Evolutionary conservation across 2,329 filamentous ascomycete species (phyloP).

Genomic region (Verticillium tricorpus): DNA sequence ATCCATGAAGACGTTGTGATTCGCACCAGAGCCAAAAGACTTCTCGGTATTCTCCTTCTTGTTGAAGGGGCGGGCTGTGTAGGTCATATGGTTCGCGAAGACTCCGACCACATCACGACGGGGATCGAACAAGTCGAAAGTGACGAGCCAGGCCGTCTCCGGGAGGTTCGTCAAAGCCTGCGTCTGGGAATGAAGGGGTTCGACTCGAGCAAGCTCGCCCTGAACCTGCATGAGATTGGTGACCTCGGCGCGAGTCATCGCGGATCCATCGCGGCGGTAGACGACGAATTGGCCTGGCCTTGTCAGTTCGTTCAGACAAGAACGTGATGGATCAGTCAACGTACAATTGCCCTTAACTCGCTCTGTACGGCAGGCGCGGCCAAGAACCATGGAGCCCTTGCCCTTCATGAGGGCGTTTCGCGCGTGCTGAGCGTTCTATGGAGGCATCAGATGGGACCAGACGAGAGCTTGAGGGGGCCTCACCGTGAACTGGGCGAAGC

Average conservation of each 20-base stretch:
- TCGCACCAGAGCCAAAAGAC: slow-evolving; percentile 9
- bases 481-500: slow-evolving; percentile 60
- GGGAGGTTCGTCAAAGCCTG: slow-evolving; percentile 28
- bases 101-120: slow-evolving; percentile 42
- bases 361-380: slow-evolving; percentile 56
- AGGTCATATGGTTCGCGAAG: slow-evolving; percentile 26
- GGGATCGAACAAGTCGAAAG: slow-evolving; percentile 47
- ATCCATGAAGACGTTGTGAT: slow-evolving; percentile 19
- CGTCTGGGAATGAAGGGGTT: slow-evolving; percentile 27
- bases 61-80: slow-evolving; percentile 25
- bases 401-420: slow-evolving; percentile 41
- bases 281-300: slow-evolving; percentile 44
- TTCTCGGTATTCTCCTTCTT: slow-evolving; percentile 22
- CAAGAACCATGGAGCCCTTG: slow-evolving; percentile 44
- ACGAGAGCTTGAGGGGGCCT: slow-evolving; percentile 18
- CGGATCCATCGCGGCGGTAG: slow-evolving; percentile 29
- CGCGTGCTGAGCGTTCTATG: slow-evolving; percentile 45
- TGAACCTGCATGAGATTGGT: slow-evolving; percentile 34
- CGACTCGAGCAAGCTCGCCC: slow-evolving; percentile 37
- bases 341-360: slow-evolving; percentile 41
- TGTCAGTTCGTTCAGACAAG: neutral
- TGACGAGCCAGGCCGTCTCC: slow-evolving; percentile 35
- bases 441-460: slow-evolving; percentile 16
- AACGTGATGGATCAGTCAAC: neutral
- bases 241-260: slow-evolving; percentile 39